These are phyloP conservation scores for Cadophora sp. DNA, from an alignment of 2,329 filamentous ascomycete species.

Conservation along the genomic window DNA sequence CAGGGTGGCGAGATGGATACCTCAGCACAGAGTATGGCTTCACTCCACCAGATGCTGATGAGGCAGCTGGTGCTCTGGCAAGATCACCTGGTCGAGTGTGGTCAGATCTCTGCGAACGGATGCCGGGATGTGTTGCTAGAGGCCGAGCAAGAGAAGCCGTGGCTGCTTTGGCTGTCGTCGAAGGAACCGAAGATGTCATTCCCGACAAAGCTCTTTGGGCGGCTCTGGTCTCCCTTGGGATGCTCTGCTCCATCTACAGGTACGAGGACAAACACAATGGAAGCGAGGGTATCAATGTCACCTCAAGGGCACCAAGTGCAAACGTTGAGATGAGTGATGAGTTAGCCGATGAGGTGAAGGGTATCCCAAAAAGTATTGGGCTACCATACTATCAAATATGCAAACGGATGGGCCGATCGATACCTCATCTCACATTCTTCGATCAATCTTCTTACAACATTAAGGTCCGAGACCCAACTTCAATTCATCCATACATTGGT, in stretches of 20 bases:
- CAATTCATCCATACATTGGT: constrained; percentile 56
- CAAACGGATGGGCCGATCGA: constrained; percentile 56
- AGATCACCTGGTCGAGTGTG: constrained; percentile 59
- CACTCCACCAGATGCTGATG: constrained; percentile 57
- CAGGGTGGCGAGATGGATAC: constrained; percentile 61
- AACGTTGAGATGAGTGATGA: constrained; percentile 56
- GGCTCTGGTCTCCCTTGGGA: constrained; percentile 57
- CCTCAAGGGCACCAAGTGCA: constrained; percentile 41
- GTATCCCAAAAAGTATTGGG: constrained; percentile 56
- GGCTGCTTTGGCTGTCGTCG: constrained; percentile 54
- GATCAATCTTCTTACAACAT: constrained; percentile 60
- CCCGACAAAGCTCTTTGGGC: constrained; percentile 60
- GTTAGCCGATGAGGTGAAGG: constrained; percentile 55
- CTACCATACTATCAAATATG: constrained; percentile 58
- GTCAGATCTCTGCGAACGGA: constrained; percentile 60
- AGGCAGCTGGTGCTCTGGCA: constrained; percentile 53
- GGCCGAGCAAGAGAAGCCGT: constrained; percentile 58
- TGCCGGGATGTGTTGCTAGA: constrained; percentile 57
- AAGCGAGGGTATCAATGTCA: constrained; percentile 55
- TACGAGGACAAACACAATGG: constrained; percentile 60
- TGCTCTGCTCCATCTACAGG: constrained; percentile 60
- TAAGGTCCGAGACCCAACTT: constrained; percentile 47
- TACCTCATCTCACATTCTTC: constrained; percentile 58
- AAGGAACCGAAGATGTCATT: constrained; percentile 56
- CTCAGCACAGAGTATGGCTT: constrained; percentile 59